These are phyloP conservation scores for Aulographum hederae DNA, from an alignment of 2,329 filamentous ascomycete genomes.

Conservation along the genomic window DNA sequence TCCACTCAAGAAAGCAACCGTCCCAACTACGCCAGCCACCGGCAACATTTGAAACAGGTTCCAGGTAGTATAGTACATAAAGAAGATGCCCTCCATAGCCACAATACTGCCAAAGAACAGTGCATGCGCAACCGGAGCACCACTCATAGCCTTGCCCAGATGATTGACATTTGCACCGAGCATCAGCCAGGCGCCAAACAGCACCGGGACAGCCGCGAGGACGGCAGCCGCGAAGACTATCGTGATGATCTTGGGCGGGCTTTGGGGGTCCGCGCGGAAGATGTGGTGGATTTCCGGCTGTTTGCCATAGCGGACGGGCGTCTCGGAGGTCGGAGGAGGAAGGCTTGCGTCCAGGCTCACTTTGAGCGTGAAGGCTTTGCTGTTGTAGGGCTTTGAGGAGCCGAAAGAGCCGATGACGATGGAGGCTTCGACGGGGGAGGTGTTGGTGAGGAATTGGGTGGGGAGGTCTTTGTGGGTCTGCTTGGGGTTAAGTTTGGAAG, in stretches of 20 bases:
- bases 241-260: constrained; percentile 63
- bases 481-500: background rate
- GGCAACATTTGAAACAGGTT: constrained; percentile 81
- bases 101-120: constrained; percentile 78
- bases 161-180: constrained; percentile 75
- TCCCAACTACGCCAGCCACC: constrained; percentile 46
- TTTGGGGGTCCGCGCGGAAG: constrained; percentile 65
- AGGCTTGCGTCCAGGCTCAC: constrained; percentile 44
- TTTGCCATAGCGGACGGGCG: constrained; percentile 68
- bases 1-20: constrained; percentile 67
- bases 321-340: constrained; percentile 41
- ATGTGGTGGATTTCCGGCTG: constrained; percentile 76
- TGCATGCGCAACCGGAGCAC: constrained; percentile 62
- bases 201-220: constrained; percentile 50
- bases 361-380: constrained; percentile 54
- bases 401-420: constrained; percentile 80
- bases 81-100: constrained; percentile 80
- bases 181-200: constrained; percentile 56
- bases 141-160: constrained; percentile 52
- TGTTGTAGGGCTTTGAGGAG: constrained; percentile 45
- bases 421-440: constrained; percentile 55
- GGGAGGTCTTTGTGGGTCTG: constrained; percentile 84
- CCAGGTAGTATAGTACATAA: constrained; percentile 85
- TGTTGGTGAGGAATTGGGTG: constrained; percentile 53
- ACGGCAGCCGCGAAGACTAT: constrained; percentile 60